Evolutionary conservation across 257 asterid genomes (phyloP), one percentile per base, ranked within the genome.

Genomic region (Lantana camara): DNA sequence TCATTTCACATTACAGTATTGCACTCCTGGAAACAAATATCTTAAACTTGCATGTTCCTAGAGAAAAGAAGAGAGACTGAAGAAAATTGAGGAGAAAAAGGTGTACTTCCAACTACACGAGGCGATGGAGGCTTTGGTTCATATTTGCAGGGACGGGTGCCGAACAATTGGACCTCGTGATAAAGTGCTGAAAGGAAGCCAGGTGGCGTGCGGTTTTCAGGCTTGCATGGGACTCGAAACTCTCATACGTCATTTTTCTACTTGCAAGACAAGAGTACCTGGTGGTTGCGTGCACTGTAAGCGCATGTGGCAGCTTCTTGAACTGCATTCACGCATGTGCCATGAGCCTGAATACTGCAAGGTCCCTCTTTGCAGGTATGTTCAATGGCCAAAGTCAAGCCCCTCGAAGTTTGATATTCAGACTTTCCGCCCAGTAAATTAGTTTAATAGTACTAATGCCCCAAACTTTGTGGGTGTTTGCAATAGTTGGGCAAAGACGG

Each of bases 281-380:
- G 97, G 97, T 0, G 96, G 98, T 47, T 93, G 98, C 50, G 74
- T 75, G 5, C 98, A 81, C 7, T 93, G 98, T 41, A 89, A 87
- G 82, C 82, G 97, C 46, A 87, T 90, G 91, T 93, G 98, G 98
- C 98, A 93, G 74, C 89, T 93, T 45, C 86, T 93, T 4, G 93
- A 87, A 68, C 84, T 93, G 10, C 98, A 93, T 49, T 89, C 98
- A 6, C 79, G 87, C 29, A 85, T 83, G 80, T 93, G 98, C 75
- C 72, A 58, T 47, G 86, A 89, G 32, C 96, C 97, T 0, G 94
- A 90, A 11, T 49, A 48, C 67, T 93, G 98, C 90, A 81, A 79
- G 69, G 96, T 93, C 68, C 98, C 98, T 21, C 95, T 93, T 77
- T 93, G 98, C 64, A 84, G 93, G 98, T 92, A 70, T n/a, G n/a